phyloP scores from a whole-genome alignment of 345 rosid genomes.

The Bruguiera parviflora region DNA sequence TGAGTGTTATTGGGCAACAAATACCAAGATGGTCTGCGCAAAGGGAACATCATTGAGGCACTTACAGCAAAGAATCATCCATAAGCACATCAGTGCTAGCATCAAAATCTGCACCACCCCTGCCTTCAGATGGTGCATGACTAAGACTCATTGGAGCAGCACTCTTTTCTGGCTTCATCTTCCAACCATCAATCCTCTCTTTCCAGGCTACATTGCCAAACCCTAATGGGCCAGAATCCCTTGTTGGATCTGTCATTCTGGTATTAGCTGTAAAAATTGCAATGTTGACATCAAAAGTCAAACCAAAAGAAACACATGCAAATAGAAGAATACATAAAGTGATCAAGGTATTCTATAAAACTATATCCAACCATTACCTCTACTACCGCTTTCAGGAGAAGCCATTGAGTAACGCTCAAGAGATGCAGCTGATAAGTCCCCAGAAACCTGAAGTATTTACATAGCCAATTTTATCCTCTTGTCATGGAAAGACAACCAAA shows the following conservation, averaged over 20 bases:
- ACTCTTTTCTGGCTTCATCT: slow-evolving; percentile 35
- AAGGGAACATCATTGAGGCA: neutral
- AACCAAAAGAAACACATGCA: neutral
- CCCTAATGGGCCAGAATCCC: slow-evolving; percentile 27
- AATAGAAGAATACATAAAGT: neutral
- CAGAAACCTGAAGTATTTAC: slow-evolving; percentile 29
- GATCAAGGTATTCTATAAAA: neutral
- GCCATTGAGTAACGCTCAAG: slow-evolving; percentile 37
- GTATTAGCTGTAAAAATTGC: slow-evolving; percentile 25
- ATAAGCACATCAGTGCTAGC: slow-evolving; percentile 31
- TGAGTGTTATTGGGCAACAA: neutral
- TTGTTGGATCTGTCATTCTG: slow-evolving; percentile 26
- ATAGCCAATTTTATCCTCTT: neutral
- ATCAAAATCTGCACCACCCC: slow-evolving; percentile 35
- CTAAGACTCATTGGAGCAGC: slow-evolving; percentile 33
- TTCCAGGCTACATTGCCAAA: slow-evolving; percentile 42
- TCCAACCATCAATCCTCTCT: slow-evolving; percentile 43
- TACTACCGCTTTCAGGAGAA: slow-evolving; percentile 34
- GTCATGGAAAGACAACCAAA: neutral
- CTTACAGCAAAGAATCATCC: slow-evolving; percentile 38
- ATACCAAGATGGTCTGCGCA: neutral
- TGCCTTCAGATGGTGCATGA: slow-evolving; percentile 36
- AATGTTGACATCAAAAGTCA: neutral
- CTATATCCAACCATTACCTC: slow-evolving; percentile 19
- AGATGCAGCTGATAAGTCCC: slow-evolving; percentile 39